Evolutionary conservation across 2,329 filamentous ascomycete species (phyloP).

Genomic region (Fusarium torulosum): DNA sequence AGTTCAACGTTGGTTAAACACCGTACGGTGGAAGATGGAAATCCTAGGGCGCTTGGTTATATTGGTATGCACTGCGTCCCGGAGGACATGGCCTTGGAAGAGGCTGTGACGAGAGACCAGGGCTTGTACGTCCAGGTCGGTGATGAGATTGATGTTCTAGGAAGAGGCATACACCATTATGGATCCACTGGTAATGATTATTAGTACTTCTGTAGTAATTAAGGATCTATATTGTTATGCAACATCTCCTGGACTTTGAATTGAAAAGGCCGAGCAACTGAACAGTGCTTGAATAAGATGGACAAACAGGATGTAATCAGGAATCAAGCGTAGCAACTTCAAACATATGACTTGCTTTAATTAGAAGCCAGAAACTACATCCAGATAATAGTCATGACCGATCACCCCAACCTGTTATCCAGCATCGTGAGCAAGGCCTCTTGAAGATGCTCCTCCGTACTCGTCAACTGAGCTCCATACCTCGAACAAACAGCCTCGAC

Average conservation of each 20-base stretch:
- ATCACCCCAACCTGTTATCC: neutral
- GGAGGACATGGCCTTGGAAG: constrained; percentile 33
- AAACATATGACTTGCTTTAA: no score
- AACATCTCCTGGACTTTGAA: no score
- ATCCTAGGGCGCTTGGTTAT: constrained; percentile 47
- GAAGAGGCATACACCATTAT: constrained; percentile 46
- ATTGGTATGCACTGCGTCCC: constrained; percentile 51
- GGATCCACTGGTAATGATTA: constrained; percentile 48
- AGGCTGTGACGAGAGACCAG: constrained; percentile 8
- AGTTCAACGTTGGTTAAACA: constrained; percentile 44
- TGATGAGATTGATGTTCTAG: constrained; percentile 48
- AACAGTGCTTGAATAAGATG: no score
- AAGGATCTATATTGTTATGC: no score
- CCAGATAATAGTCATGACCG: no score
- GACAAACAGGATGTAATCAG: no score
- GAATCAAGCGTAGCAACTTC: no score
- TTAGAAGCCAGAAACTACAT: no score
- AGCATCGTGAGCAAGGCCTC: constrained; percentile 49
- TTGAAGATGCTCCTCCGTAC: constrained; percentile 57
- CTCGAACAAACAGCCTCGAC: constrained; percentile 68
- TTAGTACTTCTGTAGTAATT: no score
- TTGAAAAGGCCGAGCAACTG: no score
- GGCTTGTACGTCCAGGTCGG: constrained; percentile 43
- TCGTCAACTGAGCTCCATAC: constrained; percentile 60
- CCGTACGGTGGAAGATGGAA: constrained; percentile 46